phyloP scores from a whole-genome alignment of 2,329 filamentous ascomycete genomes.

The Alternaria rosae region DNA sequence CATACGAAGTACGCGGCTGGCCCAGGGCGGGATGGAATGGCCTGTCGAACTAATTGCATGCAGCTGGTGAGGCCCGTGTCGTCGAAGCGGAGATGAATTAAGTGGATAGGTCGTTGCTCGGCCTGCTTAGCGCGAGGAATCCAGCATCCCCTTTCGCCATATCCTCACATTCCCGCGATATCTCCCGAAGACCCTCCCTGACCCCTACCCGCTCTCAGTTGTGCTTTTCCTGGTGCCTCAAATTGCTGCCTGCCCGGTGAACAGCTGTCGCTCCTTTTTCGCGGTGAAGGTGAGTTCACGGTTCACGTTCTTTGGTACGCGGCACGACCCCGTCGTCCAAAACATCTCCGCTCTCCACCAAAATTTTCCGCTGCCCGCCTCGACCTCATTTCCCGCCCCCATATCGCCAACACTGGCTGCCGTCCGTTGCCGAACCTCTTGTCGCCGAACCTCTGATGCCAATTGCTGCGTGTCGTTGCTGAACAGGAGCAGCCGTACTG shows the following conservation, averaged over 20 bases:
- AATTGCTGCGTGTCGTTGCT: conserved; percentile 18
- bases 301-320: conserved; percentile 43
- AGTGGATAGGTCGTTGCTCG: conserved; percentile 36
- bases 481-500: conserved; percentile 14
- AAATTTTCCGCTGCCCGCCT: conserved; percentile 45
- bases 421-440: conserved; percentile 20
- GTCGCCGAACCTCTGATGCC: conserved; percentile 15
- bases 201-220: conserved; percentile 27
- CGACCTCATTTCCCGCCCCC: conserved; percentile 38
- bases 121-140: conserved; percentile 40
- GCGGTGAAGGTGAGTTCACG: conserved; percentile 11
- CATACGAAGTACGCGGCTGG: conserved; percentile 23
- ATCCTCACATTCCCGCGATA: conserved; percentile 33
- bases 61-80: conserved; percentile 37
- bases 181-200: conserved; percentile 29
- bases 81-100: conserved; percentile 36
- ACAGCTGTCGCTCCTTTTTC: conserved; percentile 46
- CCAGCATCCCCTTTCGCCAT: conserved; percentile 40
- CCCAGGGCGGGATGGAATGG: conserved; percentile 16
- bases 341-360: conserved; percentile 40
- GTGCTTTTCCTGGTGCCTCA: conserved; percentile 37
- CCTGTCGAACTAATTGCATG: conserved; percentile 39
- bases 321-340: conserved; percentile 27
- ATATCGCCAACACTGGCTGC: conserved; percentile 27
- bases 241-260: conserved; percentile 35